phyloP scores from a whole-genome alignment of 2,329 filamentous ascomycete genomes.

The Aspergillus eucalypticola region DNA sequence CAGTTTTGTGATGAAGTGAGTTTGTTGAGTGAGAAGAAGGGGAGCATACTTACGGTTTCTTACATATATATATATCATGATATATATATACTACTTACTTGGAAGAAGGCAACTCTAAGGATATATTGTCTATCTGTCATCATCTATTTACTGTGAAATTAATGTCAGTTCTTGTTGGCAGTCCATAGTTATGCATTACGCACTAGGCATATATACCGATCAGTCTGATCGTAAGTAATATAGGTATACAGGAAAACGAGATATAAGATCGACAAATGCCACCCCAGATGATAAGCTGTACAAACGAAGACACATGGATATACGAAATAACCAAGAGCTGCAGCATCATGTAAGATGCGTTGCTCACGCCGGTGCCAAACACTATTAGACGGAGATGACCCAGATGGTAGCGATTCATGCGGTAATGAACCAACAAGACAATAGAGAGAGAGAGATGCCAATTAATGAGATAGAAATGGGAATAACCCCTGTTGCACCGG shows the following conservation, averaged over 20 bases:
- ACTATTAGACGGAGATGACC: background rate
- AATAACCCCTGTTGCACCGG: background rate
- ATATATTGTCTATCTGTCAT: no score
- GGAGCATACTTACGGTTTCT: no score
- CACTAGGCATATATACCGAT: background rate
- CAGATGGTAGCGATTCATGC: background rate
- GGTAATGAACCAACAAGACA: no score
- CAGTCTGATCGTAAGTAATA: background rate
- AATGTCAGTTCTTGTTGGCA: no score
- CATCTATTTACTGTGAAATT: no score
- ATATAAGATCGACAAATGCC: background rate
- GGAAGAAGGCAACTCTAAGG: accelerated
- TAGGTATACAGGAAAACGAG: background rate
- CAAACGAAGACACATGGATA: background rate
- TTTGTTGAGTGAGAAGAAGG: no score
- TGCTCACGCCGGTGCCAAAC: background rate
- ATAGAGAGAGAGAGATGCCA: background rate
- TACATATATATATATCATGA: no score
- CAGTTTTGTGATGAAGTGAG: no score
- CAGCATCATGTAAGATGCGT: background rate
- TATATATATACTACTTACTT: no score
- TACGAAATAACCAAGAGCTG: background rate
- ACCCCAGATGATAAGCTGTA: background rate
- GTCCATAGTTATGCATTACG: background rate
- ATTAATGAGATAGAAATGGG: background rate